Conservation (phyloP, 73 alveolate genomes). For the Uronychia binucleata region DNA sequence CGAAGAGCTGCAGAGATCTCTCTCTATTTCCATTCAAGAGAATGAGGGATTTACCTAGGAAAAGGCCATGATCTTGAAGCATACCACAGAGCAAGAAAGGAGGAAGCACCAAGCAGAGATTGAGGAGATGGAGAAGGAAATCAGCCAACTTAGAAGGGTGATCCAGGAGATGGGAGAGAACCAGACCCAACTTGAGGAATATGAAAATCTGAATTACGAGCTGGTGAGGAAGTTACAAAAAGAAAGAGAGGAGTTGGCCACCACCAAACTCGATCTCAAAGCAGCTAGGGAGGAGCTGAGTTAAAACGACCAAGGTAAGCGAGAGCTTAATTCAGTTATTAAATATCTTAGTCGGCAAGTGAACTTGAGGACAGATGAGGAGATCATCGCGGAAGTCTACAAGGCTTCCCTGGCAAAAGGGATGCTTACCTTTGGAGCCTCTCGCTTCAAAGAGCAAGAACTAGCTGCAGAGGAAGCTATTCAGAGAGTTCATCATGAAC, state of each 20-base stretch:
- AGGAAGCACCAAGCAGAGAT: not conserved
- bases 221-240: not conserved
- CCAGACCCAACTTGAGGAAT: not conserved
- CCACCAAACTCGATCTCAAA: too few species aligned
- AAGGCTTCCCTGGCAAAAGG: not conserved
- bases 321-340: not conserved
- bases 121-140: not conserved
- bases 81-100: not conserved
- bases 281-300: not conserved
- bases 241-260: not conserved
- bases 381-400: not conserved
- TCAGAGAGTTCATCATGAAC: too few species aligned
- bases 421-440: not conserved
- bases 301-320: not conserved
- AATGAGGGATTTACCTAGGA: not conserved
- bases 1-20: not conserved
- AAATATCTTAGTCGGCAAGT: not conserved
- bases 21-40: not conserved
- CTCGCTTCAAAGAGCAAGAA: too few species aligned
- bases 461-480: too few species aligned
- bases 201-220: not conserved
- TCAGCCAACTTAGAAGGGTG: not conserved
- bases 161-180: not conserved
- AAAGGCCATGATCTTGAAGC: not conserved
- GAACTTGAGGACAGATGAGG: not conserved